Evolutionary conservation across 1,284 basidiomycete genomes (phyloP).

Genomic region (Cutaneotrichosporon curvatum): DNA sequence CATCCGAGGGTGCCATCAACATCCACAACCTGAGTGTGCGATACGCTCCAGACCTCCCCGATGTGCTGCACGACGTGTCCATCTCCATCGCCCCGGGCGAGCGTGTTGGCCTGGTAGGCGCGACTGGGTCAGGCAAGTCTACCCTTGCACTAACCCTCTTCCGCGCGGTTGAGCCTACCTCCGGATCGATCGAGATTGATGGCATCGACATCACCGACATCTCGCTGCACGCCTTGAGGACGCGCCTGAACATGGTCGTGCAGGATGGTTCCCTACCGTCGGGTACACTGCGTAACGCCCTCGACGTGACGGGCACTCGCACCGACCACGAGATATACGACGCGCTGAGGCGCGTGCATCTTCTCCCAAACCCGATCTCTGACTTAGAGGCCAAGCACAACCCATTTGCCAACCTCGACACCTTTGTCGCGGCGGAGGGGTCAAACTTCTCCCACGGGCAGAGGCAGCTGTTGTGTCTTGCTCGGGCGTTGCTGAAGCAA

Average conservation of each 20-base stretch:
- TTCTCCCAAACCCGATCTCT: slow-evolving; percentile 43
- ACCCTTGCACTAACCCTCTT: slow-evolving; percentile 64
- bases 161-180: slow-evolving; percentile 59
- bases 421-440: slow-evolving; percentile 47
- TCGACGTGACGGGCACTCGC: slow-evolving; percentile 48
- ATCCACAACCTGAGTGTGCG: slow-evolving; percentile 59
- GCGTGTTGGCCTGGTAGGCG: slow-evolving; percentile 70
- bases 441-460: slow-evolving; percentile 71
- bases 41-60: slow-evolving; percentile 64
- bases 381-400: slow-evolving; percentile 50
- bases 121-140: slow-evolving; percentile 62
- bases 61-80: slow-evolving; percentile 61
- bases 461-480: slow-evolving; percentile 66
- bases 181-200: slow-evolving; percentile 65
- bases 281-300: slow-evolving; percentile 60
- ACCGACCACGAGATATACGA: slow-evolving; percentile 54
- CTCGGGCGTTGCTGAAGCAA: slow-evolving; percentile 62
- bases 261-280: slow-evolving; percentile 41
- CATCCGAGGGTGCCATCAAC: slow-evolving; percentile 55
- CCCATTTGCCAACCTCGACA: slow-evolving; percentile 53
- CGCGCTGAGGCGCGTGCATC: slow-evolving; percentile 54
- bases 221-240: slow-evolving; percentile 55
- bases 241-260: slow-evolving; percentile 55
- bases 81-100: slow-evolving; percentile 62
- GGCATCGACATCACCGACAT: slow-evolving; percentile 57